phyloP scores from a whole-genome alignment of 306 rosid species.

The Gynostemma pentaphyllum region DNA sequence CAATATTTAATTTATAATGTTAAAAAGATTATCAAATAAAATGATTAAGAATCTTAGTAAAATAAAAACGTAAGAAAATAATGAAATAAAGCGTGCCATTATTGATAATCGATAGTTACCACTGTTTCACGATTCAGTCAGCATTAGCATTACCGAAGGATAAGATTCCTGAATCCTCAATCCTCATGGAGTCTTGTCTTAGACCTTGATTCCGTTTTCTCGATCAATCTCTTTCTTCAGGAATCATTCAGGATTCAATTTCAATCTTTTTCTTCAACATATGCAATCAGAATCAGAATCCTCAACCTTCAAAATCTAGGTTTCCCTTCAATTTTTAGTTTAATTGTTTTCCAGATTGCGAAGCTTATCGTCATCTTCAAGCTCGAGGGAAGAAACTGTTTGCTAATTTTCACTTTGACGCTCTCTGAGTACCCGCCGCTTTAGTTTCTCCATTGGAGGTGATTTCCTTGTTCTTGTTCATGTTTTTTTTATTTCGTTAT shows the following conservation, averaged over 20 bases:
- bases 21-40: too few species aligned
- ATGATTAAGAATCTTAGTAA: too few species aligned
- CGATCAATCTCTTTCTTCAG: neutral
- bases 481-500: neutral
- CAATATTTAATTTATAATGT: too few species aligned
- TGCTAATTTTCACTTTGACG: neutral
- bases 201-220: neutral
- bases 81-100: too few species aligned
- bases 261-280: neutral
- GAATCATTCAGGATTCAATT: neutral
- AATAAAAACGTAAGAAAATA: too few species aligned
- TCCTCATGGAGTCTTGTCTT: neutral
- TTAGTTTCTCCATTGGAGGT: conserved; percentile 12
- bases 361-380: neutral
- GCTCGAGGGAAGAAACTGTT: neutral
- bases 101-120: neutral
- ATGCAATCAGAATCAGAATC: neutral
- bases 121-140: neutral
- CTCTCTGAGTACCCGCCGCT: conserved; percentile 3
- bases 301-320: neutral
- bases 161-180: neutral
- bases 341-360: neutral
- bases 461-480: neutral
- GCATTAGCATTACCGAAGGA: neutral
- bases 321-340: neutral